Evolutionary conservation across 495 filamentous ascomycete genomes (phyloP), one percentile per base, ranked within the genome.

Genomic region (Diplogelasinospora grovesii): DNA sequence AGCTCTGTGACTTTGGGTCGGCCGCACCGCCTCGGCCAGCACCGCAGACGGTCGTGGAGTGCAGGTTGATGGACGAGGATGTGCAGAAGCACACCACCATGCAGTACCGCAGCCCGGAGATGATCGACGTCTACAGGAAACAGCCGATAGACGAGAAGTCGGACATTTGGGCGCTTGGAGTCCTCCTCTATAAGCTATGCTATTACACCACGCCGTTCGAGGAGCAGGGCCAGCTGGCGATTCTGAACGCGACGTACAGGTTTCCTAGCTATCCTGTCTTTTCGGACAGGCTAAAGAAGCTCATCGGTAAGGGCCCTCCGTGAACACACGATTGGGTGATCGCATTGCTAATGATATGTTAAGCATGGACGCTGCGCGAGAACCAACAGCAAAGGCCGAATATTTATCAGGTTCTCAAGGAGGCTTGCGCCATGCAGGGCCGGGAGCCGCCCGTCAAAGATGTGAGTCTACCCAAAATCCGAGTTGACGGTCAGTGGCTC

Each of bases 141-240:
- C 86, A 88, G 46, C 88, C 93, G 3, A 96, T 98, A 61, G 88
- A 98, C 56, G 92, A 98, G 71, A 98, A 98, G 69, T 95, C 89
- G 29, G 92, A 98, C 64, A 94, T 98, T 14, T 98, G 92, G 92
- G 92, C 92, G 1, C 70, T 98, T 26, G 92, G 92, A 10, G 92
- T 98, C 22, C 70, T 98, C 33, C 69, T 98, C 34, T 98, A 97
- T 70, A 98, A 98, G 70, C 74, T 98, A 39, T 98, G 92, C 68
- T 98, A 97, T 68, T 98, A 97, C 68, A 98, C 93, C 20, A 98
- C 92, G 7, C 92, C 92, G 3, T 98, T 98, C 54, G 92, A 98
- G 64, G 93, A 96, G 41, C 85, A 92, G 50, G 92, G 92, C 14
- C 89, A 95, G 65, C 86, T 97, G 65, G 92, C 92, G n/a, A 98